A percentile compares a stretch with the other conserved stretches of the same genome.
Conservation (phyloP, 2,329 filamentous ascomycete species). For the Trichothecium sympodiale region DNA sequence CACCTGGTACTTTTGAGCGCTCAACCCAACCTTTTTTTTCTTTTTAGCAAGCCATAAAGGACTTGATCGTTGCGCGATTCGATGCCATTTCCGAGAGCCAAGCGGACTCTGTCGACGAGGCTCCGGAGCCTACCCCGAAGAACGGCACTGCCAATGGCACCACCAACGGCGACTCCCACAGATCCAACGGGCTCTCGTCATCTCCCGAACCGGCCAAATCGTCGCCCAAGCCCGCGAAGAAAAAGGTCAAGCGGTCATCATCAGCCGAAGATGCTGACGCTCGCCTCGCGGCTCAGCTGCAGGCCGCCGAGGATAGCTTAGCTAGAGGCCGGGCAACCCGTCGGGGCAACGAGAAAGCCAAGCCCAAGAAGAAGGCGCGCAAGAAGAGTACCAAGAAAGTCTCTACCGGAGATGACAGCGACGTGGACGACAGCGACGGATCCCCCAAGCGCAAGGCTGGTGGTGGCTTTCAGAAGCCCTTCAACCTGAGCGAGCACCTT, state of each 20-base stretch:
- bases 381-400: conserved; percentile 72
- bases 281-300: conserved; percentile 72
- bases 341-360: conserved; percentile 53
- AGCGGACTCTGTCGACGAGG: conserved; percentile 40
- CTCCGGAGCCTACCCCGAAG: conserved; percentile 16
- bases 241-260: conserved; percentile 57
- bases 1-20: not conserved
- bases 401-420: conserved; percentile 69
- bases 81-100: conserved; percentile 49
- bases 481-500: conserved; percentile 60
- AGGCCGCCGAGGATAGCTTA: conserved; percentile 79
- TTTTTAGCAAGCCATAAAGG: conserved; percentile 54
- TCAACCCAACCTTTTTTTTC: not conserved
- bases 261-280: conserved; percentile 68
- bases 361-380: conserved; percentile 46
- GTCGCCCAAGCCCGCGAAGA: conserved; percentile 36
- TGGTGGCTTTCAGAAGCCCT: conserved; percentile 85
- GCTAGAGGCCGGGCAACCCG: conserved; percentile 61
- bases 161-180: conserved; percentile 30
- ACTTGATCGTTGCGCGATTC: conserved; percentile 62
- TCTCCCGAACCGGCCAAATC: conserved; percentile 34
- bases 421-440: conserved; percentile 52
- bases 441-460: conserved; percentile 68
- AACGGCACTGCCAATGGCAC: conserved; percentile 24
- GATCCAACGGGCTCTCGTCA: conserved; percentile 36